Conservation (phyloP, 441 rosid genomes). For the Manihot esculenta region DNA sequence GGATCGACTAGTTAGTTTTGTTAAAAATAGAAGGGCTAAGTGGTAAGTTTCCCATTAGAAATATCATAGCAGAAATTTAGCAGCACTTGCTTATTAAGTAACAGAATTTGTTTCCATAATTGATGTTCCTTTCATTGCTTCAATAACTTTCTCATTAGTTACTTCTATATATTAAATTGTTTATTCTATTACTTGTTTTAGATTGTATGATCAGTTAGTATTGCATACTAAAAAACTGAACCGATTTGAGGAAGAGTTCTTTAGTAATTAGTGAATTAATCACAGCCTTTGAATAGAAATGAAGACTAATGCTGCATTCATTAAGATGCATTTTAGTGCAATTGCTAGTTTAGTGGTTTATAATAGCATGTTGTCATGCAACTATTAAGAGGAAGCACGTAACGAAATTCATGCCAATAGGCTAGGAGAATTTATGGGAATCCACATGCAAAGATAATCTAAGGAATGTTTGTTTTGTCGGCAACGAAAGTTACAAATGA, state of each 20-base stretch:
- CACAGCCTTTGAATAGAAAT: neutral
- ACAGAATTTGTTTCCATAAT: neutral
- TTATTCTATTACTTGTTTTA: neutral
- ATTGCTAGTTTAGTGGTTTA: constrained; percentile 1
- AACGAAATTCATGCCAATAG: neutral
- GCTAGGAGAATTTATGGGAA: neutral
- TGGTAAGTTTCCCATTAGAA: neutral
- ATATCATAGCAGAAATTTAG: neutral
- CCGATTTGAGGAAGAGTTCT: neutral
- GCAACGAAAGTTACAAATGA: constrained; percentile 4
- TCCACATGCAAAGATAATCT: constrained; percentile 3
- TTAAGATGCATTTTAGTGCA: neutral
- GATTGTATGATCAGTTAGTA: neutral
- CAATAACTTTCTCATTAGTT: neutral
- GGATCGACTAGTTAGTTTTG: no score
- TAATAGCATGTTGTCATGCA: neutral
- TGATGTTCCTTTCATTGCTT: neutral
- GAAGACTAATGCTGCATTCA: neutral
- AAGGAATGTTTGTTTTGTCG: neutral
- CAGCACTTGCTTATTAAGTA: neutral
- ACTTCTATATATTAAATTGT: neutral
- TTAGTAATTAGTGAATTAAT: neutral
- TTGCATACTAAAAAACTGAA: neutral
- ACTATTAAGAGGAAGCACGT: neutral
- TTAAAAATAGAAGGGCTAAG: no score